Base-by-base conservation (phyloP, 257 asterid species). In the Ilex aquifolium region DNA sequence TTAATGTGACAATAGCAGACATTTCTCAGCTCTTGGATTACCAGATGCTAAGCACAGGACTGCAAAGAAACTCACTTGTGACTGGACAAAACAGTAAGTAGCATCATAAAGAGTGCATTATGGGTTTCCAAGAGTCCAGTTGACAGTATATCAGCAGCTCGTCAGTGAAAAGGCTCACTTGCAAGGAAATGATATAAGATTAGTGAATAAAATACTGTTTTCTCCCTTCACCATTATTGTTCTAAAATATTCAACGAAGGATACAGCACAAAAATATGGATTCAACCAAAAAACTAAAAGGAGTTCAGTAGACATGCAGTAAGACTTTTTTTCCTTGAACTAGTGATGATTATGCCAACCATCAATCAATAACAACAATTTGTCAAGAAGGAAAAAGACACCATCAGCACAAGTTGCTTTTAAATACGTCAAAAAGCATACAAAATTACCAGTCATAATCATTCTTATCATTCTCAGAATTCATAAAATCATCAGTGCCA, bases 391-490 rank as follows among this genome's bases (percentile, higher is more conserved):
- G 27, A 21, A 21, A 21, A 21, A 21, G 27, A 21, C 27, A 36
- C 8, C 42, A 36, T 36, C 42, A 36, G 42, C 5, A 36, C 42
- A 36, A 4, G 8, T 36, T 36, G 8, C 5, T 36, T 49, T 7
- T 49, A 49, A 4, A 49, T 6, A 49, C 17, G 17, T 4, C 13
- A 56, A 29, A 44, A 56, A 17, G 36, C 2, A 14, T 29, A 32
- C 42, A 32, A 44, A 71, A 61, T 72, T 84, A 94, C 99, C 99
- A 94, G 57, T 94, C 96, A 65, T 90, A 94, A 76, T 94, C 99
- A 74, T 94, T 94, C 72, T 94, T 94, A 76, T 94, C 97, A 66
- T 82, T 88, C 73, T 90, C 99, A 27, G 99, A 85, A 74, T 83
- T 86, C 79, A 94, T 96, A 74, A 94, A 86, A 73, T 94, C 99